Base-by-base conservation (phyloP, 2,329 filamentous ascomycete species). In the Capronia epimyces region DNA sequence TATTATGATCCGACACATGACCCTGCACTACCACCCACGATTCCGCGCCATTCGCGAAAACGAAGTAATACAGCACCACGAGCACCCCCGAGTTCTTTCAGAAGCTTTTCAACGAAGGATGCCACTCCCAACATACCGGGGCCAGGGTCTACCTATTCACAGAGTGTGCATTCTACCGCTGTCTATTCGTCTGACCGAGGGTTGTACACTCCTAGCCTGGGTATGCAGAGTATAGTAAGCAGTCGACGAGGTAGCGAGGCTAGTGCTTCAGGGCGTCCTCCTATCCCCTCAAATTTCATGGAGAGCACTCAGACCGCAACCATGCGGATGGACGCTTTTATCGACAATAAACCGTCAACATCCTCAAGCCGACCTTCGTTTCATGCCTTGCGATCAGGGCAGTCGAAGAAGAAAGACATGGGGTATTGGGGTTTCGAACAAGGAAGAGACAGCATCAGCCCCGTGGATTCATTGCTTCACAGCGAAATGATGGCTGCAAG, bases 261-360 rank as follows among this genome's bases (percentile, higher is more conserved):
- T 56, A 83, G 81, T 66, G 82, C 77, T 1, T 49, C 55, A 9
- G 58, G 53, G 74, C 77, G 3, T 77, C 75, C 32, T 73, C 71
- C 93, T 93, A 64, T 89, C 94, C 61, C 86, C 86, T 1, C 84
- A 29, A 48, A 46, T 13, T 50, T 54, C 15, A 20, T 51, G 27
- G 52, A 57, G 21, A 45, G 43, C 48, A 66, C 67, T 36, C 47
- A 56, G 21, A 46, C 49, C 2, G 49, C 49, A 15, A 97, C 90
- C 1, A 82, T 97, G 41, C 82, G 93, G 22, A 97, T 98, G 91
- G 91, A 97, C 68, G 93, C 93, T 0, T 98, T 97, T 67, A 94
- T 98, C 60, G 79, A 82, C 29, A 50, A 52, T 31, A 56, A 58
- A 29, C 48, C 49, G 20, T 56, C 52, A 27, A 55, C 53, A 10